phyloP scores from a whole-genome alignment of 331 rosid genomes.

The Rhamnella rubrinervis region DNA sequence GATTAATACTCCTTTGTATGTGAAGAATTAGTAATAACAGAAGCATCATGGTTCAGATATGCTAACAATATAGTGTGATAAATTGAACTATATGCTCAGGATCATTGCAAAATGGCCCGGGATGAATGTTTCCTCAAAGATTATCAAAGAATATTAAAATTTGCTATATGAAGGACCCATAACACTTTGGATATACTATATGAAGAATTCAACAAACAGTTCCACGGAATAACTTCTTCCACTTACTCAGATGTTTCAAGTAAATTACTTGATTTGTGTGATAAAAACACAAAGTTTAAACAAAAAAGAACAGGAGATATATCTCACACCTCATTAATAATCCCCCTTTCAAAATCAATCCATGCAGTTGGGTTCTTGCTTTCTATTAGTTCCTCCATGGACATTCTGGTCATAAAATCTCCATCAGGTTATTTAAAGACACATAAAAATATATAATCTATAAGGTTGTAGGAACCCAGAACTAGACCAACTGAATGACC shows the following conservation, averaged over 20 bases:
- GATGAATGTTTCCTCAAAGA: too few relatives aligned
- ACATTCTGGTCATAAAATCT: slow-evolving; percentile 55
- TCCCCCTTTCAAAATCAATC: slow-evolving; percentile 84
- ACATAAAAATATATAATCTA: neutral
- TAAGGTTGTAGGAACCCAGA: neutral
- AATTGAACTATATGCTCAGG: too few relatives aligned
- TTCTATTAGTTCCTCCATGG: slow-evolving; percentile 70
- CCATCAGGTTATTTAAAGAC: slow-evolving; percentile 8
- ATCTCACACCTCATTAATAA: slow-evolving; percentile 71
- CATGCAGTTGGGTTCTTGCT: slow-evolving; percentile 82
- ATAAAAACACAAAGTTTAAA: neutral
- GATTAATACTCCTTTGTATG: too few relatives aligned
- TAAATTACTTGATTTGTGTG: too few relatives aligned
- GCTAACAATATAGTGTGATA: too few relatives aligned
- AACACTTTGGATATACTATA: too few relatives aligned
- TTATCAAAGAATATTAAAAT: too few relatives aligned
- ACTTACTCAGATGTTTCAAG: neutral
- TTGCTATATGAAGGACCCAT: too few relatives aligned
- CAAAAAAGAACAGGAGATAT: slow-evolving; percentile 2
- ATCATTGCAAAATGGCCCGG: too few relatives aligned
- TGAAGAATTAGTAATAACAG: too few relatives aligned
- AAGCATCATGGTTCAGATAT: too few relatives aligned
- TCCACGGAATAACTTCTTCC: neutral
- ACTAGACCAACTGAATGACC: neutral
- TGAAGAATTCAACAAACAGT: too few relatives aligned